Evolutionary conservation across 352 stramenopile species (phyloP).

Genomic region (Pythium sp.): DNA sequence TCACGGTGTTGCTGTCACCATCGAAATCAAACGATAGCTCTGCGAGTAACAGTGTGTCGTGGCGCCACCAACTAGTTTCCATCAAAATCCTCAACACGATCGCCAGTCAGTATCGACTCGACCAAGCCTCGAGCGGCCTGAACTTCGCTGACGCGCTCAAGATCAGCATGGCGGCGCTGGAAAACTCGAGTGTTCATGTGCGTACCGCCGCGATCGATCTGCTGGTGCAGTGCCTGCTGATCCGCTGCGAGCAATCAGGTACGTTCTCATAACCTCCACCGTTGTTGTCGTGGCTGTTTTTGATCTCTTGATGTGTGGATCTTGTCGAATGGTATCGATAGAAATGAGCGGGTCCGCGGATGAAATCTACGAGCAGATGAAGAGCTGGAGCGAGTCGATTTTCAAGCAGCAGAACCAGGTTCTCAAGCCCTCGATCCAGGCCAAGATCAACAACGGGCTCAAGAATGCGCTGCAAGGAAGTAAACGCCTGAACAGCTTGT

Average conservation of each 20-base stretch:
- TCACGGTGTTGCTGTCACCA: constrained; percentile 18
- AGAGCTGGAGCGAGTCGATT: constrained; percentile 67
- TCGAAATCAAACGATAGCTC: constrained; percentile 14
- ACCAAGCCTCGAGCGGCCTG: constrained; percentile 50
- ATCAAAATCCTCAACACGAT: constrained; percentile 83
- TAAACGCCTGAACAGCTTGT: constrained; percentile 42
- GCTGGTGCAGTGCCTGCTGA: constrained; percentile 67
- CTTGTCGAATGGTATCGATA: constrained; percentile 9
- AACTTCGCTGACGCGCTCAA: constrained; percentile 59
- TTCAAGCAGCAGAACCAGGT: constrained; percentile 70
- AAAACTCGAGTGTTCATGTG: constrained; percentile 79
- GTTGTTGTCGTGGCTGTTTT: no score
- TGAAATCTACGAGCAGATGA: constrained; percentile 71
- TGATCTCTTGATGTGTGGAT: neutral
- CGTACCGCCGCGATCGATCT: constrained; percentile 67
- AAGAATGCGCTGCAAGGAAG: constrained; percentile 64
- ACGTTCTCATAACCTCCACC: constrained; percentile 12
- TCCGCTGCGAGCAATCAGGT: constrained; percentile 76
- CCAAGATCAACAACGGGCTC: constrained; percentile 80
- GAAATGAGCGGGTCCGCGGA: constrained; percentile 56
- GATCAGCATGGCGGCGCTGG: constrained; percentile 57
- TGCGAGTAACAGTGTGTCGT: constrained; percentile 29
- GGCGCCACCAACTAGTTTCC: constrained; percentile 66
- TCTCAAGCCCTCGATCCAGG: constrained; percentile 74
- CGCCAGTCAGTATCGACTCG: constrained; percentile 72